These are phyloP conservation scores for Podaxis sp. DNA, from an alignment of 768 basidiomycete species.

Conservation along the genomic window DNA sequence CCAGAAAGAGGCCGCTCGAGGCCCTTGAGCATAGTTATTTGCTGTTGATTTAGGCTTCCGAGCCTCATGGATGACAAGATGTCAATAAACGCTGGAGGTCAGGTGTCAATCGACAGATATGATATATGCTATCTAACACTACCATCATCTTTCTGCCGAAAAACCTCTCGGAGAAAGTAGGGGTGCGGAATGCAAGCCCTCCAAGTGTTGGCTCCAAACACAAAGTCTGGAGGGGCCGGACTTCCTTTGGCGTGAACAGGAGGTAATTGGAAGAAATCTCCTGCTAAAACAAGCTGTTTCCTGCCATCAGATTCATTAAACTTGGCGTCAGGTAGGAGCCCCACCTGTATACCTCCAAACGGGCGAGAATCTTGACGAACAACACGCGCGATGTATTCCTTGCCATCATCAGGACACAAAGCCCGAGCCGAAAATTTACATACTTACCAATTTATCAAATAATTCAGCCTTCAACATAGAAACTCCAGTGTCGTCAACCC, in stretches of 20 bases:
- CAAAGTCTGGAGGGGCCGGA: constrained; percentile 33
- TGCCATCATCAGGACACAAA: constrained; percentile 24
- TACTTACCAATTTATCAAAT: constrained; percentile 68
- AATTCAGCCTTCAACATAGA: constrained; percentile 74
- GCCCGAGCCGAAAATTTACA: neutral
- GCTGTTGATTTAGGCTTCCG: constrained; percentile 54
- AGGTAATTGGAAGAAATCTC: constrained; percentile 82
- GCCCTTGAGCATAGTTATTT: constrained; percentile 52
- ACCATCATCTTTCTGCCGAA: constrained; percentile 69
- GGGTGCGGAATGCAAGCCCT: constrained; percentile 45
- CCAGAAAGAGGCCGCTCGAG: constrained; percentile 61
- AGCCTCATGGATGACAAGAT: constrained; percentile 89
- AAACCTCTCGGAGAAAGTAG: constrained; percentile 59
- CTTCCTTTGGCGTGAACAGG: constrained; percentile 52
- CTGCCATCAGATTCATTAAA: neutral
- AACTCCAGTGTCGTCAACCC: constrained; percentile 33
- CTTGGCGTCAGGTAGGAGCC: neutral
- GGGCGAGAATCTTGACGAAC: constrained; percentile 45
- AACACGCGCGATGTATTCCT: constrained; percentile 39
- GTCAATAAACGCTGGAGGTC: constrained; percentile 64
- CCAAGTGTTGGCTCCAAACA: constrained; percentile 71
- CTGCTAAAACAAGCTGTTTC: constrained; percentile 65
- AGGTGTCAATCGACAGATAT: neutral
- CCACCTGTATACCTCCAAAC: constrained; percentile 72
- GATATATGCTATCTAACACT: constrained; percentile 6